These are phyloP conservation scores for Zygnema cylindricum DNA, from an alignment of 139 green algal genomes.

Conservation along the genomic window DNA sequence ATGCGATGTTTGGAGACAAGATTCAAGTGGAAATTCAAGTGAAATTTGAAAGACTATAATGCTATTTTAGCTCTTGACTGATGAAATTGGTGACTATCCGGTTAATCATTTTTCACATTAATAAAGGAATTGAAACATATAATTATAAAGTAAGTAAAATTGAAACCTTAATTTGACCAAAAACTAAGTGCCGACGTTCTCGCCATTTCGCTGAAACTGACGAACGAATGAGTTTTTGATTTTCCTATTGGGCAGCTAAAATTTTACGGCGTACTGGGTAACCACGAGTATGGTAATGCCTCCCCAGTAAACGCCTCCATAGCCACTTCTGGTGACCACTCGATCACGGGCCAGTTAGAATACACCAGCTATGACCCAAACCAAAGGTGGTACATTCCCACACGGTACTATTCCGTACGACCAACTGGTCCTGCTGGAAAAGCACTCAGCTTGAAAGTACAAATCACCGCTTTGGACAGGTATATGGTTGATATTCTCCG, in stretches of 20 bases:
- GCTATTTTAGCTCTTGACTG: no score
- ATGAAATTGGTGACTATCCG: no score
- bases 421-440: background rate
- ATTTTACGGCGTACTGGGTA: conserved; percentile 5
- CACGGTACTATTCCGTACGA: conserved; percentile 1
- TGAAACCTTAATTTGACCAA: no score
- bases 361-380: conserved; percentile 1
- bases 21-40: no score
- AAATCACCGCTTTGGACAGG: conserved; percentile 10
- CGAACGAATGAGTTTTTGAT: no score
- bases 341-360: background rate
- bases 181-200: no score
- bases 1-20: no score
- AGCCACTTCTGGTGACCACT: background rate
- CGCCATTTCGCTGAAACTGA: no score
- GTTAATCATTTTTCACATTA: no score
- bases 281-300: conserved; percentile 3
- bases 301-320: background rate
- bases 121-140: no score
- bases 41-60: no score
- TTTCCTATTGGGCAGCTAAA: background rate
- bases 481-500: background rate
- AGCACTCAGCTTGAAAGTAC: background rate
- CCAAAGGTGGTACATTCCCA: background rate
- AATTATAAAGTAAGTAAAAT: no score